These are phyloP conservation scores for Cytospora paraplurivora DNA, from an alignment of 2,329 filamentous ascomycete species.

Conservation along the genomic window DNA sequence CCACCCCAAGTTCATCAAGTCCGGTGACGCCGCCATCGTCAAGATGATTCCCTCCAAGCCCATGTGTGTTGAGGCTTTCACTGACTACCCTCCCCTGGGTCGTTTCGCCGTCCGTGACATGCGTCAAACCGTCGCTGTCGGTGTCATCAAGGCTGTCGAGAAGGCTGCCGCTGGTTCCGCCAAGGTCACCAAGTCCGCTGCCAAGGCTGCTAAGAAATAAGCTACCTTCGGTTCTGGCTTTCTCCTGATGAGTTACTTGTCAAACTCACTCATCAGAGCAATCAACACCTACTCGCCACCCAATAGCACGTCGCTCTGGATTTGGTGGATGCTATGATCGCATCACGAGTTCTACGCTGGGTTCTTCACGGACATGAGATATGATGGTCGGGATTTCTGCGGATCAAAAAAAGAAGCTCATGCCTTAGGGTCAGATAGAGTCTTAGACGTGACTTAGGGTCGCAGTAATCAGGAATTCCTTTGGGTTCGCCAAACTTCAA, in stretches of 20 bases:
- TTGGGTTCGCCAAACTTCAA: constrained; percentile 15
- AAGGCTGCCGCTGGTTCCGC: constrained; percentile 60
- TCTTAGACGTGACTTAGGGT: constrained; percentile 37
- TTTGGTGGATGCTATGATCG: constrained; percentile 31
- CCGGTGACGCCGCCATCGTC: constrained; percentile 99
- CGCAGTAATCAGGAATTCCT: constrained; percentile 30
- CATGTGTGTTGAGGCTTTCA: constrained; percentile 99
- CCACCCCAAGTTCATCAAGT: constrained; percentile 99
- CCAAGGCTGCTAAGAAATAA: constrained; percentile 78
- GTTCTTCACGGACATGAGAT: constrained; percentile 38
- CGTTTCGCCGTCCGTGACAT: constrained; percentile 99
- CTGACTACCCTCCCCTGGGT: constrained; percentile 98
- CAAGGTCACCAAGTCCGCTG: constrained; percentile 73
- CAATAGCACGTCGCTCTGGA: constrained; percentile 32
- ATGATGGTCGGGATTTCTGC: constrained; percentile 38
- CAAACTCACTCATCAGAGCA: constrained; percentile 24
- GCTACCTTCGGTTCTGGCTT: constrained; percentile 31
- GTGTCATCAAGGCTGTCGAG: constrained; percentile 89
- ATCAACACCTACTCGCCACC: constrained; percentile 15
- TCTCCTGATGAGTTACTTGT: constrained; percentile 25
- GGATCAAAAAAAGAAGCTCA: constrained; percentile 38
- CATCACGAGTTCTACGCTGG: constrained; percentile 35
- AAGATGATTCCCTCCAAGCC: constrained; percentile 99
- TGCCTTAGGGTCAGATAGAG: constrained; percentile 41
- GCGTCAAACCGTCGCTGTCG: constrained; percentile 86